Evolutionary conservation across 805 yeast genomes (phyloP).

Genomic region (Pichia nakasei): DNA sequence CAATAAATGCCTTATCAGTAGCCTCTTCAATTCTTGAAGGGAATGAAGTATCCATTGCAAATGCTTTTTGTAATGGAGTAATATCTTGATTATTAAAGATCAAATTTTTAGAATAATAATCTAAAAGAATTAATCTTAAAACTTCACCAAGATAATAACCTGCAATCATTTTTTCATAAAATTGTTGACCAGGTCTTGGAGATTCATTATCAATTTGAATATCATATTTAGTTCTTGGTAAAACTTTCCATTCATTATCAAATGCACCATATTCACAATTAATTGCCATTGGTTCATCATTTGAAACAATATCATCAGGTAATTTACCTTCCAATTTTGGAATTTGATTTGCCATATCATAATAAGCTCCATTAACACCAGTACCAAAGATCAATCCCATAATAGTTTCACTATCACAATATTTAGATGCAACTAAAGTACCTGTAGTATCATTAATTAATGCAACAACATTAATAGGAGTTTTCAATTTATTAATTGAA

Average conservation of each 20-base stretch:
- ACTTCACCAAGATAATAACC: constrained; percentile 95
- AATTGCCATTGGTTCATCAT: constrained; percentile 75
- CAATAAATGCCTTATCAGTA: constrained; percentile 61
- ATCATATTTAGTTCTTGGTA: constrained; percentile 91
- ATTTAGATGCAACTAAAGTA: constrained; percentile 90
- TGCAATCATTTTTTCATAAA: constrained; percentile 94
- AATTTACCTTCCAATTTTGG: constrained; percentile 74
- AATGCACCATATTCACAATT: constrained; percentile 98
- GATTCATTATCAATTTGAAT: constrained; percentile 69
- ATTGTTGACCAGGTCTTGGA: constrained; percentile 94
- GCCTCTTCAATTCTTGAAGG: constrained; percentile 85
- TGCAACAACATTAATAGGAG: constrained; percentile 84
- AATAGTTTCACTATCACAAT: constrained; percentile 78
- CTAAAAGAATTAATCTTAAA: constrained; percentile 70
- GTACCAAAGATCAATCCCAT: constrained; percentile 97
- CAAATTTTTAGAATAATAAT: constrained; percentile 53
- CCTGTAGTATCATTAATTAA: constrained; percentile 96
- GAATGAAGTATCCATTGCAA: constrained; percentile 81
- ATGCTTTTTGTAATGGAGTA: constrained; percentile 50
- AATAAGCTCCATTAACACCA: constrained; percentile 96
- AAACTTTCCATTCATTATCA: constrained; percentile 74
- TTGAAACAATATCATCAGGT: constrained; percentile 51
- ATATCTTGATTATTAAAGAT: constrained; percentile 67
- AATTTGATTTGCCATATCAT: constrained; percentile 61
- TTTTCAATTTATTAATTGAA: constrained; percentile 52